Percentiles rank a stretch among this genome's conserved stretches.
Evolutionary conservation across 495 filamentous ascomycete genomes (phyloP).

Genomic region (Penicillium coffeae): DNA sequence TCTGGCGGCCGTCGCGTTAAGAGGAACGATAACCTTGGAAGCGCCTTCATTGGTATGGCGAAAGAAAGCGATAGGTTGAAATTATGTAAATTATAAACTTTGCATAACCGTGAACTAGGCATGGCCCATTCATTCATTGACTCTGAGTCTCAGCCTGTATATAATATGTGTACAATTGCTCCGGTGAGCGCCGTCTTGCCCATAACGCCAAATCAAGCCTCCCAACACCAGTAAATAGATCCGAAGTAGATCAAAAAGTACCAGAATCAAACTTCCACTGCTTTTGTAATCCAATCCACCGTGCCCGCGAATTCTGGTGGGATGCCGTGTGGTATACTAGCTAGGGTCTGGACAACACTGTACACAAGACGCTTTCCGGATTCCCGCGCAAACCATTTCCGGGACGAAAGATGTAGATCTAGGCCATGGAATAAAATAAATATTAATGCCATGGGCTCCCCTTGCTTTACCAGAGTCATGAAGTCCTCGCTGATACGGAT

Average conservation of each 20-base stretch:
- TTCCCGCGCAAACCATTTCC: constrained; percentile 11
- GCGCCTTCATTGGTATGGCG: no score
- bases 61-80: no score
- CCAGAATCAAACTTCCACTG: constrained; percentile 9
- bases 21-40: no score
- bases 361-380: constrained; percentile 6
- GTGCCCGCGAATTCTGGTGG: constrained; percentile 6
- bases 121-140: neutral
- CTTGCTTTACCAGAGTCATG: constrained; percentile 5
- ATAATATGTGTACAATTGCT: neutral
- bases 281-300: constrained; percentile 5
- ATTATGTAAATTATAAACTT: neutral
- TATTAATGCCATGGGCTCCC: constrained; percentile 11
- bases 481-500: constrained; percentile 5
- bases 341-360: constrained; percentile 5
- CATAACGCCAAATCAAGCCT: neutral
- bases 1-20: neutral
- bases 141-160: neutral
- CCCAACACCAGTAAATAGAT: no score
- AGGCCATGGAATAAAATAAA: constrained; percentile 11
- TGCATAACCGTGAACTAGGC: neutral
- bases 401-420: constrained; percentile 8
- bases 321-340: neutral
- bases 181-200: neutral
- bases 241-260: no score